Evolutionary conservation across 1,284 basidiomycete genomes (phyloP).

Genomic region (Leccinum solheimii): DNA sequence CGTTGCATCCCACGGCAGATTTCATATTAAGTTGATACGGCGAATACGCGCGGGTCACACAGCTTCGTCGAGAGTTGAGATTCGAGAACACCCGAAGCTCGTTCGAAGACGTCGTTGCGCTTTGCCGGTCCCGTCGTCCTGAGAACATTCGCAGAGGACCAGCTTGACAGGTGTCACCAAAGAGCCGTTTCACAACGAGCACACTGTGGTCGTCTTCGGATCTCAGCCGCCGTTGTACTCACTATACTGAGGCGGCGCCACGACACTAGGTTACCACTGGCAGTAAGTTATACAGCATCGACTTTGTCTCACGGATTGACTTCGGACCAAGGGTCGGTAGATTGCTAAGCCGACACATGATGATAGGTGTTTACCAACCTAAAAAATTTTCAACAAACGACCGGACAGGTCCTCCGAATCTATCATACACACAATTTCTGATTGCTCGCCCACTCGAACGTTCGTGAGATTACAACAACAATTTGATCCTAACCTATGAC

Average conservation of each 20-base stretch:
- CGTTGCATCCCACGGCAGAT: background rate
- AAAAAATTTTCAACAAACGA: background rate
- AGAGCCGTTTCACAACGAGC: conserved; percentile 8
- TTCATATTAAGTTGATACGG: background rate
- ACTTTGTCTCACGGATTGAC: background rate
- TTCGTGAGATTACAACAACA: background rate
- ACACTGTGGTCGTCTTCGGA: background rate
- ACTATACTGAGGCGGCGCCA: background rate
- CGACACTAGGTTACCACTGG: background rate
- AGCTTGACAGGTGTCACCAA: conserved; percentile 5
- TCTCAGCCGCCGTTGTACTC: background rate
- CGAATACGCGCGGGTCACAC: background rate
- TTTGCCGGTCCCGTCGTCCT: background rate
- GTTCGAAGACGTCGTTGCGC: background rate
- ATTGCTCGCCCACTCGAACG: background rate
- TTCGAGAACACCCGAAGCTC: conserved; percentile 3
- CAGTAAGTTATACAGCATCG: background rate
- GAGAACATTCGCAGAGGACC: conserved; percentile 4
- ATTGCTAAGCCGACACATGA: background rate
- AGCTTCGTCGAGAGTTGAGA: background rate
- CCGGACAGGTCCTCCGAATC: background rate
- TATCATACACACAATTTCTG: background rate
- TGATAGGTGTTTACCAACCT: background rate
- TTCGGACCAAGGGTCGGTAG: background rate
- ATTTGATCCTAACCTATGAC: background rate